Conservation (phyloP, 371 early-diverging fungal species). For the Mucor plumbeus region DNA sequence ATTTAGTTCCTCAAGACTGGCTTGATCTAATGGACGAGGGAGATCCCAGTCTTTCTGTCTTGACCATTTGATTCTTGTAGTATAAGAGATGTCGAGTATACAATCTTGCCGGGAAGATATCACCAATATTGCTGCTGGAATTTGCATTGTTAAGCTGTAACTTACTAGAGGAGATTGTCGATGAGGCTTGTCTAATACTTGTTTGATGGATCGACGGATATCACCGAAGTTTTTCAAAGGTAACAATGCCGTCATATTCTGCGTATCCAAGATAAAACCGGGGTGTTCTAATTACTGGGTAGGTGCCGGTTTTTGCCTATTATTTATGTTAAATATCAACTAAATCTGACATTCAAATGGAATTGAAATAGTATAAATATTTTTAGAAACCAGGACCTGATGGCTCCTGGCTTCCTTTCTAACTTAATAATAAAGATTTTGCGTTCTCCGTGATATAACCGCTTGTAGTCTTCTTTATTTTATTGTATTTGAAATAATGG, state of each 20-base stretch:
- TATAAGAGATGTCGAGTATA: constrained; percentile 22
- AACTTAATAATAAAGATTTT: too few relatives aligned
- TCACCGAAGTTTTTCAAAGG: constrained; percentile 25
- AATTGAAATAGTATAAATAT: too few relatives aligned
- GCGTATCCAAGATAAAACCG: constrained; percentile 12
- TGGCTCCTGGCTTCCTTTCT: too few relatives aligned
- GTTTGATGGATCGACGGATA: constrained; percentile 24
- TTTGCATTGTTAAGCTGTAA: constrained; percentile 28
- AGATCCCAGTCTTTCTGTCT: too few relatives aligned
- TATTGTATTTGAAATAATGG: too few relatives aligned
- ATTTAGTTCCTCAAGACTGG: constrained; percentile 15
- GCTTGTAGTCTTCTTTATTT: too few relatives aligned
- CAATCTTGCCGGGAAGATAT: constrained; percentile 8
- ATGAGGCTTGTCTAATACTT: neutral
- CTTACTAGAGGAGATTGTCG: constrained; percentile 14
- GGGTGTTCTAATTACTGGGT: constrained; percentile 27
- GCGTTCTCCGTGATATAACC: too few relatives aligned
- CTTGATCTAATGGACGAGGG: constrained; percentile 7
- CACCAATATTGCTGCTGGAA: constrained; percentile 21
- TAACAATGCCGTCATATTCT: constrained; percentile 1
- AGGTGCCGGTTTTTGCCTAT: too few relatives aligned
- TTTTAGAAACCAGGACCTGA: too few relatives aligned
- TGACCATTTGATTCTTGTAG: constrained; percentile 18
- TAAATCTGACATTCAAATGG: too few relatives aligned
- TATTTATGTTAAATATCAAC: too few relatives aligned